Evolutionary conservation across 2,329 filamentous ascomycete species (phyloP).

Genomic region (Calonectria hawksworthii): DNA sequence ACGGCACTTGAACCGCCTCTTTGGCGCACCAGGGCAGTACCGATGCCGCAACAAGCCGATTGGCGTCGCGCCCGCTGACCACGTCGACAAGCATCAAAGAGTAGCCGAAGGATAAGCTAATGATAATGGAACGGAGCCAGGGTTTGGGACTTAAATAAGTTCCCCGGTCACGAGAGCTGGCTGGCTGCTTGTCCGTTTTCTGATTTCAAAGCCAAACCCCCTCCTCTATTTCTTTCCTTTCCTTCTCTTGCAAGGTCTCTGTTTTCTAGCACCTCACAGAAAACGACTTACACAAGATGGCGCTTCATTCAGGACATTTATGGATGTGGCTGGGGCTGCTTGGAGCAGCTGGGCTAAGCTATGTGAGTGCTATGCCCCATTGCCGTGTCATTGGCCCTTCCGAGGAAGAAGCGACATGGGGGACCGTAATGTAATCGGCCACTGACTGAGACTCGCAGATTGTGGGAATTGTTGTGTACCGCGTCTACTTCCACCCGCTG

Average conservation of each 20-base stretch:
- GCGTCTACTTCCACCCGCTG: slow-evolving; percentile 74
- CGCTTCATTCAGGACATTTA: slow-evolving; percentile 51
- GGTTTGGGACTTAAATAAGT: neutral
- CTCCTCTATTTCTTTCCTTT: neutral
- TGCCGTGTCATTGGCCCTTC: neutral
- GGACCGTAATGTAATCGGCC: neutral
- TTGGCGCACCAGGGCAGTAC: slow-evolving; percentile 28
- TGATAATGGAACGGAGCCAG: slow-evolving; percentile 7
- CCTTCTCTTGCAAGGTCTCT: neutral
- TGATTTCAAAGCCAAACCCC: neutral
- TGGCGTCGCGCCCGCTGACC: slow-evolving; percentile 37
- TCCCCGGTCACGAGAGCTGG: neutral
- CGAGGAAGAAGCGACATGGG: neutral
- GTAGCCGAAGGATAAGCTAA: neutral
- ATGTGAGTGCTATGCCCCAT: slow-evolving; percentile 54
- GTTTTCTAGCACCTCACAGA: neutral
- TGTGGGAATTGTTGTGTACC: slow-evolving; percentile 64
- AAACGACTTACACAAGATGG: slow-evolving; percentile 41
- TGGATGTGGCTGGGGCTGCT: slow-evolving; percentile 57
- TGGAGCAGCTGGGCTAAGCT: slow-evolving; percentile 53
- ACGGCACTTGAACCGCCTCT: slow-evolving; percentile 32
- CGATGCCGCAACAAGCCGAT: slow-evolving; percentile 48
- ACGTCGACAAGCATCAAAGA: slow-evolving; percentile 3
- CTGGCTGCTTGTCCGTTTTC: neutral
- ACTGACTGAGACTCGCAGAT: slow-evolving; percentile 46